phyloP scores from a whole-genome alignment of 2,329 filamentous ascomycete species.

The Penicillium sp. region DNA sequence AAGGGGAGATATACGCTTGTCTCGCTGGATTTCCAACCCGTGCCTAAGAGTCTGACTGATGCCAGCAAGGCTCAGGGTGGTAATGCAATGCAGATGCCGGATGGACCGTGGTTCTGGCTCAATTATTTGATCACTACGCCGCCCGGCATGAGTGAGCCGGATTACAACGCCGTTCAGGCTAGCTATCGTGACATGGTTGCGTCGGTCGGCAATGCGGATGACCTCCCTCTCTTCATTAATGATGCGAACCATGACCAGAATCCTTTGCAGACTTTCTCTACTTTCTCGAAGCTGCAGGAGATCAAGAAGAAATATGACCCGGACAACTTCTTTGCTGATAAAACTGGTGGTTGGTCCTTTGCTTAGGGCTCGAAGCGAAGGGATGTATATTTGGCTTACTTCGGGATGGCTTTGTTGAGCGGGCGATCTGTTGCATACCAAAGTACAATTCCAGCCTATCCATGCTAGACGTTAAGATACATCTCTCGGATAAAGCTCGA shows the following conservation, averaged over 20 bases:
- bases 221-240: slow-evolving; percentile 35
- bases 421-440: no score
- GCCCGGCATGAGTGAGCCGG: slow-evolving; percentile 24
- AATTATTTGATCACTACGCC: slow-evolving; percentile 35
- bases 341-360: slow-evolving; percentile 37
- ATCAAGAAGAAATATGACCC: slow-evolving; percentile 49
- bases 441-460: no score
- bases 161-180: slow-evolving; percentile 33
- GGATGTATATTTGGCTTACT: not conserved
- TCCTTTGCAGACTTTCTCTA: slow-evolving; percentile 33
- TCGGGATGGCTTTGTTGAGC: no score
- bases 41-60: slow-evolving; percentile 35
- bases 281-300: slow-evolving; percentile 36
- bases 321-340: slow-evolving; percentile 32
- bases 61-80: slow-evolving; percentile 37
- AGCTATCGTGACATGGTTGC: slow-evolving; percentile 37
- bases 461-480: no score
- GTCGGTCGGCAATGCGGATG: slow-evolving; percentile 30
- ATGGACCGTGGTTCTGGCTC: slow-evolving; percentile 38
- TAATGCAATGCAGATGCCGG: slow-evolving; percentile 41
- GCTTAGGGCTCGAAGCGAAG: slow-evolving; percentile 8
- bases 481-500: no score
- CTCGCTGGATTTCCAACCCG: slow-evolving; percentile 35
- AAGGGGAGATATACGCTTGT: slow-evolving; percentile 35
- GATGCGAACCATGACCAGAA: slow-evolving; percentile 39